Evolutionary conservation across 2,329 filamentous ascomycete species (phyloP).

Genomic region (Whalleya microplaca): DNA sequence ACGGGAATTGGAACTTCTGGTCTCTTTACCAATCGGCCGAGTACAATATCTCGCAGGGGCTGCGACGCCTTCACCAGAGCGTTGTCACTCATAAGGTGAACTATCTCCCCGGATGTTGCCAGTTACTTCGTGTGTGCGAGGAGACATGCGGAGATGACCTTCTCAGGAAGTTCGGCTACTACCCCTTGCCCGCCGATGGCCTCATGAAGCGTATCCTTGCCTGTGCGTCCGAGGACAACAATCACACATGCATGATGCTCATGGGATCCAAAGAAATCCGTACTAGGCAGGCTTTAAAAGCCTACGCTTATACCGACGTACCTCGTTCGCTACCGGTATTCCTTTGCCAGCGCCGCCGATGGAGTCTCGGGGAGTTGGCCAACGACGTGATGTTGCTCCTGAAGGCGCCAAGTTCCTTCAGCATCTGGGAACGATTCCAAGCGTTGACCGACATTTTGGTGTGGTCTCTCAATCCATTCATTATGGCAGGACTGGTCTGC

Average conservation of each 20-base stretch:
- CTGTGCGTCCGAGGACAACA: constrained; percentile 53
- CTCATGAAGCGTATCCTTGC: constrained; percentile 54
- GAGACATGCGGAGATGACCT: constrained; percentile 52
- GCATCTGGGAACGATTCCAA: constrained; percentile 48
- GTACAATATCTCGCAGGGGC: constrained; percentile 51
- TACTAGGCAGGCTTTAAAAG: constrained; percentile 50
- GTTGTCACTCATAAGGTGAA: constrained; percentile 54
- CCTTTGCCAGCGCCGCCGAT: constrained; percentile 52
- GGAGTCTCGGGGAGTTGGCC: constrained; percentile 52
- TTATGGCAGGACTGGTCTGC: constrained; percentile 38
- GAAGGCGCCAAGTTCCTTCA: constrained; percentile 46
- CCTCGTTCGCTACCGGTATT: constrained; percentile 51
- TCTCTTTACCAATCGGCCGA: constrained; percentile 52
- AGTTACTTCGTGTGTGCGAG: constrained; percentile 53
- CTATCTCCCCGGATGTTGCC: constrained; percentile 53
- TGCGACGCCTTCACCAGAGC: constrained; percentile 53
- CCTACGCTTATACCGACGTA: constrained; percentile 51
- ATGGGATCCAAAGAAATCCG: constrained; percentile 48
- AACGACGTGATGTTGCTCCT: constrained; percentile 56
- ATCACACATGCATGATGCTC: constrained; percentile 53
- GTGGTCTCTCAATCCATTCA: constrained; percentile 50
- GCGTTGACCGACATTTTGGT: constrained; percentile 52
- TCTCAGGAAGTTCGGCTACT: constrained; percentile 52
- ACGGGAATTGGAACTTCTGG: constrained; percentile 47
- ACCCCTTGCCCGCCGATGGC: constrained; percentile 51